Conservation (phyloP, 805 yeast species). For the Saccharomyces cerevisiae region DNA sequence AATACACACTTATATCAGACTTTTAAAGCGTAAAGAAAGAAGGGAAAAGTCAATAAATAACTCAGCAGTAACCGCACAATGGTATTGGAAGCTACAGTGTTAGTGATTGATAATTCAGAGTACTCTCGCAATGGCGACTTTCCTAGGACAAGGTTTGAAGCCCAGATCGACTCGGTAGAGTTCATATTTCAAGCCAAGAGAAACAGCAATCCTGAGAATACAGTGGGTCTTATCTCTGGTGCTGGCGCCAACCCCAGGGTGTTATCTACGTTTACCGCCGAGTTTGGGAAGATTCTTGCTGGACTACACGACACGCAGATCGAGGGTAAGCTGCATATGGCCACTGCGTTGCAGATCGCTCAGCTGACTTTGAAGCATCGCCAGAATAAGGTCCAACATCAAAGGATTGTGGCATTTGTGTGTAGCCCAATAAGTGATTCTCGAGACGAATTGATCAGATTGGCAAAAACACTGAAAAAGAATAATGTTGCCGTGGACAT, state of each 20-base stretch:
- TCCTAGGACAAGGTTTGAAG: constrained; percentile 78
- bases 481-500: constrained; percentile 85
- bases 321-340: constrained; percentile 57
- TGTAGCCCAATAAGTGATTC: constrained; percentile 72
- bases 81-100: constrained; percentile 95
- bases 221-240: constrained; percentile 84
- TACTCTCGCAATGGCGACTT: constrained; percentile 94
- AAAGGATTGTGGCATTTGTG: constrained; percentile 81
- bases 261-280: constrained; percentile 79
- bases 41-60: not conserved
- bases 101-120: constrained; percentile 92
- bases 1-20: not conserved
- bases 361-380: constrained; percentile 90
- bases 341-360: constrained; percentile 88
- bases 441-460: constrained; percentile 63
- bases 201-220: constrained; percentile 84
- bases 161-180: constrained; percentile 86
- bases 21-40: not conserved
- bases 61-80: constrained; percentile 31
- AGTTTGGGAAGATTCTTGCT: constrained; percentile 74
- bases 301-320: constrained; percentile 78
- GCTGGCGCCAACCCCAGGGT: constrained; percentile 84
- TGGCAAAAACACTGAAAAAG: constrained; percentile 90
- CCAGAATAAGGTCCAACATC: constrained; percentile 86
- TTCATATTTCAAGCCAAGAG: constrained; percentile 78